Evolutionary conservation across 176 grass and related monocot species (phyloP).

Genomic region (Pontederia paniculata): DNA sequence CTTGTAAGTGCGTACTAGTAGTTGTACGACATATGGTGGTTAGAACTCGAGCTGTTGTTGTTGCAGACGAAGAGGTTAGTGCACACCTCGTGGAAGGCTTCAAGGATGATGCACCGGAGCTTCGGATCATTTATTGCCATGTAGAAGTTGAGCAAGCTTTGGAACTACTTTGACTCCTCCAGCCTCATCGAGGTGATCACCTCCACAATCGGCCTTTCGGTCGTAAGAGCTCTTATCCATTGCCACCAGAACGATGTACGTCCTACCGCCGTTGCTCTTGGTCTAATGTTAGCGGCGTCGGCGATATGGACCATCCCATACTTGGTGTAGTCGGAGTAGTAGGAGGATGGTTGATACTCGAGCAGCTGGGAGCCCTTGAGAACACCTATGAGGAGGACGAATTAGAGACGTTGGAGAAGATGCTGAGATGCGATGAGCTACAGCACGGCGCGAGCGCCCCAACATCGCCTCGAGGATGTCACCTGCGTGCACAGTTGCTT

Average conservation of each 20-base stretch:
- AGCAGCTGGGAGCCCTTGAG: too few species aligned
- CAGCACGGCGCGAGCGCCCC: too few species aligned
- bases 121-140: constrained; percentile 62
- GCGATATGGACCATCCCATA: constrained; percentile 53
- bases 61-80: constrained; percentile 32
- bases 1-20: too few species aligned
- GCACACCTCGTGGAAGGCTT: constrained; percentile 84
- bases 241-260: constrained; percentile 53
- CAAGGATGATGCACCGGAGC: constrained; percentile 68
- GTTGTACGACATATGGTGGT: too few species aligned
- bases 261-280: not conserved
- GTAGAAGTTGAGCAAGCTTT: constrained; percentile 79
- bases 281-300: too few species aligned
- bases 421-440: too few species aligned
- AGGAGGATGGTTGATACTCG: too few species aligned
- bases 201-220: constrained; percentile 57
- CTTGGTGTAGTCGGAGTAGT: too few species aligned
- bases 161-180: constrained; percentile 64
- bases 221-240: constrained; percentile 53
- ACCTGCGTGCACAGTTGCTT: too few species aligned
- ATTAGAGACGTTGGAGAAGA: too few species aligned
- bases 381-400: too few species aligned
- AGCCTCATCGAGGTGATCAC: constrained; percentile 70
- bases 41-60: not conserved
- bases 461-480: too few species aligned